Evolutionary conservation across 371 early-diverging fungal genomes (phyloP).

Genomic region (Parasitella parasitica): DNA sequence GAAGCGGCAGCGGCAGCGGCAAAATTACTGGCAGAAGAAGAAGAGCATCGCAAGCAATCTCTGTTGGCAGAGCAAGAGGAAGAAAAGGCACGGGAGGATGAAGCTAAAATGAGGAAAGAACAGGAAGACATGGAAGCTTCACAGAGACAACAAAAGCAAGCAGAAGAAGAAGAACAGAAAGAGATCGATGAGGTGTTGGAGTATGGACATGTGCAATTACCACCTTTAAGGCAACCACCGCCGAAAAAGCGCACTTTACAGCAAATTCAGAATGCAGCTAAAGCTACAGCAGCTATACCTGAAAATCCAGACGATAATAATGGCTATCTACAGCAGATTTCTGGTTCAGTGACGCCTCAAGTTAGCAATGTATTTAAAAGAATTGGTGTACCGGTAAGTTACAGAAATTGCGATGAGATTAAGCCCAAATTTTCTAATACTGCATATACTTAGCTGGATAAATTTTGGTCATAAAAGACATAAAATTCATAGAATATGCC

Average conservation of each 20-base stretch:
- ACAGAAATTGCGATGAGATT: not conserved
- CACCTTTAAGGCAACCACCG: not conserved
- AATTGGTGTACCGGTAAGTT: slow-evolving; percentile 22
- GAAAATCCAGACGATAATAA: not conserved
- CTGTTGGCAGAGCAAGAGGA: not conserved
- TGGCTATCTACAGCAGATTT: slow-evolving; percentile 12
- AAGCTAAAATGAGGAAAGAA: not conserved
- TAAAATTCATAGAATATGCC: not conserved
- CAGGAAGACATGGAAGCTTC: not conserved
- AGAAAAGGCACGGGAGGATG: not conserved
- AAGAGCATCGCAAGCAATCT: not conserved
- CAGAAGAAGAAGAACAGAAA: not conserved
- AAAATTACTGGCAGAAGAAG: not conserved
- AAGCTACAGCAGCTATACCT: not conserved
- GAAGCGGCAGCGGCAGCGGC: not conserved
- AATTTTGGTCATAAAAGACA: slow-evolving; percentile 11
- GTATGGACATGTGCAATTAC: slow-evolving; percentile 14
- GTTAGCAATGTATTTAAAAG: slow-evolving; percentile 16
- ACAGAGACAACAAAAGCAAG: not conserved
- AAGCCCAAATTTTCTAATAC: not conserved
- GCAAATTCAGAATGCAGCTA: not conserved
- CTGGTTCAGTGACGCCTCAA: slow-evolving; percentile 5
- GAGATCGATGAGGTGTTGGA: slow-evolving; percentile 10
- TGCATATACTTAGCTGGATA: slow-evolving; percentile 10
- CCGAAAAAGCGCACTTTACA: not conserved